Evolutionary conservation across 169 alveolate genomes (phyloP).

Genomic region (Neospora caninum): DNA sequence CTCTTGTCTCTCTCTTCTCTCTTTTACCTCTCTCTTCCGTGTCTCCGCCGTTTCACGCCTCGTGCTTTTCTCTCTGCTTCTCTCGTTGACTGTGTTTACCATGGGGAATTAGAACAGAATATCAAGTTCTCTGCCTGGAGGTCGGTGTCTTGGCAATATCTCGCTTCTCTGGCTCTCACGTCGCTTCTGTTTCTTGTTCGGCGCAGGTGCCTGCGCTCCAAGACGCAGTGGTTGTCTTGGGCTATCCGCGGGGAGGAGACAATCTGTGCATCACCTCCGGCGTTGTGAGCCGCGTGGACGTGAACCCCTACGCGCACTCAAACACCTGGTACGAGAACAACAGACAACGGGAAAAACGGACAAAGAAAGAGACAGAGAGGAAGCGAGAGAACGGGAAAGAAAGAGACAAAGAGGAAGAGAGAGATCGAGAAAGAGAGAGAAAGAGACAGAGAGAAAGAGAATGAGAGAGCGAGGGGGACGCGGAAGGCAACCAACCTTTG

Average conservation of each 20-base stretch:
- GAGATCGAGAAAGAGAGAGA: not conserved
- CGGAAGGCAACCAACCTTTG: not conserved
- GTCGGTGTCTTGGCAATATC: too few relatives aligned
- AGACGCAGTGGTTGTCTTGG: conserved; percentile 84
- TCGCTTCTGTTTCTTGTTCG: not conserved
- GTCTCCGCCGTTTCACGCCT: too few relatives aligned
- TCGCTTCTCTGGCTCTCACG: too few relatives aligned
- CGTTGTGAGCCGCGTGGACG: conserved; percentile 88
- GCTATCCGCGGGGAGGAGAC: conserved; percentile 91
- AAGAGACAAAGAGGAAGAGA: not conserved
- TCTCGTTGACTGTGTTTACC: too few relatives aligned
- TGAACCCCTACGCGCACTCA: conserved; percentile 77
- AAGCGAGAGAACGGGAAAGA: not conserved
- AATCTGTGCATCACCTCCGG: conserved; percentile 88
- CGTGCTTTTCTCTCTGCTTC: too few relatives aligned
- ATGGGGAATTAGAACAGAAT: too few relatives aligned
- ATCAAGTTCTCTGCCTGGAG: too few relatives aligned
- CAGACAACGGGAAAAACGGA: conserved; percentile 4
- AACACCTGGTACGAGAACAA: conserved; percentile 61
- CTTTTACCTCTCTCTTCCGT: not conserved
- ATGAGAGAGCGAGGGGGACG: not conserved
- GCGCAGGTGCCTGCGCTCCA: conserved; percentile 78
- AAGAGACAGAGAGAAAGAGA: not conserved
- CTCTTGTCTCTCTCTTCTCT: not conserved
- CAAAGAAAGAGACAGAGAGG: not conserved